phyloP scores from a whole-genome alignment of 2,329 filamentous ascomycete species.

The Phialophora chinensis region DNA sequence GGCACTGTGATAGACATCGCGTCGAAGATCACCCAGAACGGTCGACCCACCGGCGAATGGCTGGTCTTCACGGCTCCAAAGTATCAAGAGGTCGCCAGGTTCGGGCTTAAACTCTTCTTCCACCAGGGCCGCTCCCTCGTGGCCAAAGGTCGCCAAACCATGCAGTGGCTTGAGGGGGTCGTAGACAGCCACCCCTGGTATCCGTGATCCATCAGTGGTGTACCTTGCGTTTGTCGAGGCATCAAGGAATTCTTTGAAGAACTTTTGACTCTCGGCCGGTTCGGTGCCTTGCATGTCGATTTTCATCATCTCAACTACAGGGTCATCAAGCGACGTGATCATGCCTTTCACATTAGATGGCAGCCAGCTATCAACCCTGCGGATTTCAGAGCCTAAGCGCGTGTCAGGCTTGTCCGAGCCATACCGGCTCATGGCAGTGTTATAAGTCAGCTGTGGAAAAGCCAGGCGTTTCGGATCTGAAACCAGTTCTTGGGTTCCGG shows the following conservation, averaged over 20 bases:
- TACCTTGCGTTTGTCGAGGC: conserved; percentile 64
- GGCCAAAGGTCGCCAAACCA: conserved; percentile 79
- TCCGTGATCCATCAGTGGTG: conserved; percentile 73
- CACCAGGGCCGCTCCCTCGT: conserved; percentile 67
- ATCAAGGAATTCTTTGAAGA: conserved; percentile 75
- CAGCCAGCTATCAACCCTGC: conserved; percentile 67
- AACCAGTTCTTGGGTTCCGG: conserved; percentile 24
- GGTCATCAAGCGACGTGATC: conserved; percentile 71
- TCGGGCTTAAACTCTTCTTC: conserved; percentile 61
- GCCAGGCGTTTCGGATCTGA: neutral
- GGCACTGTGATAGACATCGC: conserved; percentile 71
- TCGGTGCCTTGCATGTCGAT: conserved; percentile 54
- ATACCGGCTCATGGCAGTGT: conserved; percentile 77
- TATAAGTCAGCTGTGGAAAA: conserved; percentile 60
- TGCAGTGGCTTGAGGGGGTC: conserved; percentile 75
- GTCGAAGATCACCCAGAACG: conserved; percentile 73
- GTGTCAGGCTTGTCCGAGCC: conserved; percentile 94
- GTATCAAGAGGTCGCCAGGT: conserved; percentile 77
- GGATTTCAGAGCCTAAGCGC: conserved; percentile 73
- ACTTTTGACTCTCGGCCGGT: conserved; percentile 62
- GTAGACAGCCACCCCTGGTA: conserved; percentile 77
- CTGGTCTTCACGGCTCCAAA: conserved; percentile 74
- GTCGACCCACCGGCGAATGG: conserved; percentile 72
- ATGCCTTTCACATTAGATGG: conserved; percentile 71
- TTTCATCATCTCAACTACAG: conserved; percentile 76